phyloP scores from a whole-genome alignment of 2,329 filamentous ascomycete species.

The Scedosporium aurantiacum region DNA sequence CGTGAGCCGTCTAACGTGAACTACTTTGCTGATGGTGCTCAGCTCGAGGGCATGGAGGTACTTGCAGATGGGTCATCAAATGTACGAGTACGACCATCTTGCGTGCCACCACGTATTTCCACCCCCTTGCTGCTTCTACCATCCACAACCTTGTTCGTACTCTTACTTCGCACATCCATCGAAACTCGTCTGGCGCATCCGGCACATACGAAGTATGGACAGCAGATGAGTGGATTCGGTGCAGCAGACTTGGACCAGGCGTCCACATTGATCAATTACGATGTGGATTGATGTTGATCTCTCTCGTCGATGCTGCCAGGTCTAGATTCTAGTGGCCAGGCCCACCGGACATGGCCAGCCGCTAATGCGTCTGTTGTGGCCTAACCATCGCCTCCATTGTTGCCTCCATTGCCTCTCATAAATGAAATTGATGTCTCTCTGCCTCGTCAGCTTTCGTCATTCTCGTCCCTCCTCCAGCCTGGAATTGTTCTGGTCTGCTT shows the following conservation, averaged over 20 bases:
- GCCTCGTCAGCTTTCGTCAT: background rate
- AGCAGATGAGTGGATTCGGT: no score
- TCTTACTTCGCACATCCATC: no score
- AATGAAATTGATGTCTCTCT: background rate
- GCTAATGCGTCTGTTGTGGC: background rate
- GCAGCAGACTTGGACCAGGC: no score
- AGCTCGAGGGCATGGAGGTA: background rate
- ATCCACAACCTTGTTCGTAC: no score
- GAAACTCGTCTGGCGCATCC: no score
- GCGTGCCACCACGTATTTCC: background rate
- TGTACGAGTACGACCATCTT: background rate
- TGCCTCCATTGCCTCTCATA: background rate
- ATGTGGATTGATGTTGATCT: no score
- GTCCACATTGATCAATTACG: no score
- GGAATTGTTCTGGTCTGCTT: background rate
- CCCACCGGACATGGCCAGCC: background rate
- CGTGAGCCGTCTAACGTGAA: no score
- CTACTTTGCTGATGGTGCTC: background rate
- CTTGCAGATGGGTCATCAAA: background rate
- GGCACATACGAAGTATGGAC: no score
- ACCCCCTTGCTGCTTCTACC: no score
- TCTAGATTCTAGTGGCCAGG: background rate
- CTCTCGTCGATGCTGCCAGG: background rate
- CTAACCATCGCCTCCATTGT: background rate
- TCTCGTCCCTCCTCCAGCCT: background rate